Evolutionary conservation across 148 eudicot species (phyloP), one percentile per base, ranked within the genome.

Genomic region (Rhododendron mucronatum): DNA sequence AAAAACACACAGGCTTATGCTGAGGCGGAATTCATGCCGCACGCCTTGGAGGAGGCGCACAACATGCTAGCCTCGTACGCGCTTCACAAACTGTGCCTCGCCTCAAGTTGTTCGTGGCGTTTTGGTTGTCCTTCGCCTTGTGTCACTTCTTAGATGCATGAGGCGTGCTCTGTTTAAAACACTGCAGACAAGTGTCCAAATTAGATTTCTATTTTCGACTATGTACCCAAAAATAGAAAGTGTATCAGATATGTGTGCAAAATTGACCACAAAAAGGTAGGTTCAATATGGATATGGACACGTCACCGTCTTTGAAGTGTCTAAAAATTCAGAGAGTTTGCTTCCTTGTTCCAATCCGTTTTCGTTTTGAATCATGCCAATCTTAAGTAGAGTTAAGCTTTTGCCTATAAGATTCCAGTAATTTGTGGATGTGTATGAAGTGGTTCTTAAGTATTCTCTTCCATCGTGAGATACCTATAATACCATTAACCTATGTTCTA

Each of bases 391-490:
- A 69, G 75, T 28, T 69, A 12, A 69, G 35, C 9, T 69, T 10
- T 69, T 6, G 0, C 33, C 75, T 69, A 26, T n/a, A 9, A 69
- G 35, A 69, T 26, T 28, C 15, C 39, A 69, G 14, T 3, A 69
- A 65, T 65, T 65, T 65, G 71, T 65, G 71, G 71, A 21, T 65
- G 71, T n/a, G 30, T 48, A 55, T 15, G 12, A 14, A 55, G 21
- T 65, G 28, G 28, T 65, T 65, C 71, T 21, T 21, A 20, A 23
- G 26, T 65, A 8, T 65, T 65, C 71, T 65, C 28, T n/a, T 65
- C 71, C 71, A 23, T n/a, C 71, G n/a, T 7, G 28, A 6, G 28
- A 65, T 65, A n/a, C 71, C 8, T 69, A 53, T 94, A 15, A 35
- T 35, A 74, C 41, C 44, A 12, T 35, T 15, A 75, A 18, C 79